Evolutionary conservation across 2,329 filamentous ascomycete genomes (phyloP), one percentile per base, ranked within the genome.

Genomic region (Colletotrichum sp.): DNA sequence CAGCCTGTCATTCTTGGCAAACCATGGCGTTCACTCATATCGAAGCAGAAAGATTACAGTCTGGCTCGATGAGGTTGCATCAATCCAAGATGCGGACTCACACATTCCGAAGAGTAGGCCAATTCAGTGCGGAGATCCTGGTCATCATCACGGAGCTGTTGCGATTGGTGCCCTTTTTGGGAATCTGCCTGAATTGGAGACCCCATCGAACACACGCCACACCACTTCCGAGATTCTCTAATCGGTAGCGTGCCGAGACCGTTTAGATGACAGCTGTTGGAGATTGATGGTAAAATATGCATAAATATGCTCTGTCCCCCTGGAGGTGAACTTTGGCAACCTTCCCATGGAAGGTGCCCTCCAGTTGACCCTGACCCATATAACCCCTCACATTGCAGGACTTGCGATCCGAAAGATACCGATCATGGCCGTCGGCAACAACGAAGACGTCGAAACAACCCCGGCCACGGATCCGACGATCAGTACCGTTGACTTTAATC

Each of bases 401-500:
- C 2, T 21, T 48, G 43, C 1, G 10, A 13, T 21, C 43, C 4
- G 4, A 3, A 16, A 30, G 28, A 21, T 30, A 36, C 14, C 13
- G 8, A 65, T 4, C 18, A 75, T 75, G 73, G 63, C 69, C 1
- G 14, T 74, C 4, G 59, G 16, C 16, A 36, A 32, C 6, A 59
- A 4, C 8, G 48, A 67, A 32, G 59, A 70, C 6, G 7, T 30
- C 9, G 74, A 66, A 0, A 9, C 36, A 0, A 12, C 71, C 5
- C 3, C 26, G 1, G 16, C 59, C 5, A 43, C 74, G 4, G 56
- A 76, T 32, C 74, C 74, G 16, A 74, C 74, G 5, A 59, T 73
- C 36, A 74, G 26, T 26, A 78, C 70, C 4, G 74, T 74, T 0
- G 78, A 79, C 30, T 75, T 78, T 9, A 69, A 71, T 1, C 74